phyloP scores from a whole-genome alignment of 495 filamentous ascomycete genomes.

The Viridothelium virens region DNA sequence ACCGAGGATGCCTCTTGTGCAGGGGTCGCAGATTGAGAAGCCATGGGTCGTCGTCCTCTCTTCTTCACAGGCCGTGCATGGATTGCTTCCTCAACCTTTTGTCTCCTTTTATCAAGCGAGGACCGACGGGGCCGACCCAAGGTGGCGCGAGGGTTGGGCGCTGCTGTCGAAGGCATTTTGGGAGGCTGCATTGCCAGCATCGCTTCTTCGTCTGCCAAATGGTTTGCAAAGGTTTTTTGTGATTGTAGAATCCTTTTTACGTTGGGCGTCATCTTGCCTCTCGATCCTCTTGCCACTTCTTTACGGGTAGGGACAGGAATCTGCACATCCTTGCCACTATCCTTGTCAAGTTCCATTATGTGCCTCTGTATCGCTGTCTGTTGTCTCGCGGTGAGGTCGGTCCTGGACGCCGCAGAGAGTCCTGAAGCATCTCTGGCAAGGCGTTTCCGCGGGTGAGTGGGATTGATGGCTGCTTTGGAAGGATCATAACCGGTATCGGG shows the following conservation, averaged over 20 bases:
- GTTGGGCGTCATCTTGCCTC: constrained; percentile 55
- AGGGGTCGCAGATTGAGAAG: not conserved
- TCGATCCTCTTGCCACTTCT: constrained; percentile 40
- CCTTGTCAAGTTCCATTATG: constrained; percentile 69
- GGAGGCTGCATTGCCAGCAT: constrained; percentile 38
- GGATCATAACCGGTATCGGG: constrained; percentile 61
- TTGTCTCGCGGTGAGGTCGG: constrained; percentile 64
- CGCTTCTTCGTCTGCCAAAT: constrained; percentile 83
- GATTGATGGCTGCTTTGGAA: constrained; percentile 50
- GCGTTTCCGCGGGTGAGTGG: constrained; percentile 56
- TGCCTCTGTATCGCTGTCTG: constrained; percentile 68
- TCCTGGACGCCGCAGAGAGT: constrained; percentile 40
- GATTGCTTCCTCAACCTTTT: constrained; percentile 18
- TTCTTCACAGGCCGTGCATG: not conserved
- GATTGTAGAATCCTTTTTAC: constrained; percentile 86
- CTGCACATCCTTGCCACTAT: constrained; percentile 62
- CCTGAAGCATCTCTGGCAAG: constrained; percentile 39
- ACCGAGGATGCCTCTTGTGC: not conserved
- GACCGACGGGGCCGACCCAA: constrained; percentile 19
- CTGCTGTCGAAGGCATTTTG: not conserved
- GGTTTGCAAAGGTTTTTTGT: constrained; percentile 86
- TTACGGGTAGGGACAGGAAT: constrained; percentile 56
- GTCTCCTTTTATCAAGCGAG: constrained; percentile 15
- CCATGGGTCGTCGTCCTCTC: not conserved
- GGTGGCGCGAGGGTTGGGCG: not conserved